These are phyloP conservation scores for Mucor indicus DNA, from an alignment of 371 early-diverging fungal genomes.

Conservation along the genomic window DNA sequence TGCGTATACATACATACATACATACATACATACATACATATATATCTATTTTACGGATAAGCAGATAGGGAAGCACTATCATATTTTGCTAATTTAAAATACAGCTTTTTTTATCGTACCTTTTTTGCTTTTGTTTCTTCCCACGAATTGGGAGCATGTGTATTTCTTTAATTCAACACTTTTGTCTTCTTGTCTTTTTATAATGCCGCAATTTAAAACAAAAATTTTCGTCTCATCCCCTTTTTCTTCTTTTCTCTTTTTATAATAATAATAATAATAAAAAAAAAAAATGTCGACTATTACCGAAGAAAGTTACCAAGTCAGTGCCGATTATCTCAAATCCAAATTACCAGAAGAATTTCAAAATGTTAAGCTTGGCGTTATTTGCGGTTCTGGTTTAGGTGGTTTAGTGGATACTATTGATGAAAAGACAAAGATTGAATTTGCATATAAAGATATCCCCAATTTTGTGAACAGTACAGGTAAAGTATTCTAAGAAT, in stretches of 20 bases:
- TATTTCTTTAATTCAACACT: no score
- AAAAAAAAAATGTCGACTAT: constrained; percentile 15
- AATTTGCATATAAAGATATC: constrained; percentile 78
- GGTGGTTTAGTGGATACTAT: constrained; percentile 82
- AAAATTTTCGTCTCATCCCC: no score
- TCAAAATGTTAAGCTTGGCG: constrained; percentile 61
- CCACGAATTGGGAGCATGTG: no score
- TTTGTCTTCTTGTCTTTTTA: no score
- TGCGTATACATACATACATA: no score
- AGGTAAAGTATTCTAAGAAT: constrained; percentile 46
- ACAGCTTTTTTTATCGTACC: no score
- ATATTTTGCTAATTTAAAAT: no score
- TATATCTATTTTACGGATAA: no score
- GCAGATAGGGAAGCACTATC: no score
- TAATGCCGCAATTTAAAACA: no score
- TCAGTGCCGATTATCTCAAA: constrained; percentile 22
- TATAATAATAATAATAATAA: not conserved
- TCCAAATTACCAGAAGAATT: constrained; percentile 32
- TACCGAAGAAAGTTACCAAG: constrained; percentile 28
- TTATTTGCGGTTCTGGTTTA: constrained; percentile 92
- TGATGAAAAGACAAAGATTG: constrained; percentile 53
- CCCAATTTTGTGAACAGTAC: constrained; percentile 87
- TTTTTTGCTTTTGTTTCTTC: no score
- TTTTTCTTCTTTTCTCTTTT: constrained; percentile 1
- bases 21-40: no score